phyloP scores from a whole-genome alignment of 2,329 filamentous ascomycete genomes.

The Colletotrichum sansevieriae region DNA sequence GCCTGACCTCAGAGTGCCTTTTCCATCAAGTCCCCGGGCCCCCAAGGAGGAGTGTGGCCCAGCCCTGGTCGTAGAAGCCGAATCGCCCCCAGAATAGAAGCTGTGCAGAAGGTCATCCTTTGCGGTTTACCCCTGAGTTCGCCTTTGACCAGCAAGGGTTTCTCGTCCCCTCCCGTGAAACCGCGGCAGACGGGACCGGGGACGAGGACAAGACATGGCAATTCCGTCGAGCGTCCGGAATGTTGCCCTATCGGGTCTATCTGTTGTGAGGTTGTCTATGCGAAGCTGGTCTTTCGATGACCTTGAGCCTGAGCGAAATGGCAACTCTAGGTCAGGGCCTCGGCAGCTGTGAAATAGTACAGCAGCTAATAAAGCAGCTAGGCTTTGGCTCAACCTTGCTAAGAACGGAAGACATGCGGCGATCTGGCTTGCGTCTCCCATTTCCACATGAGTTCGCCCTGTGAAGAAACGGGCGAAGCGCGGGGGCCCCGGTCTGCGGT shows the following conservation, averaged over 20 bases:
- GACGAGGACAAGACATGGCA: slow-evolving; percentile 26
- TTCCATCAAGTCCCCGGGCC: background rate
- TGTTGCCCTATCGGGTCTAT: slow-evolving; percentile 8
- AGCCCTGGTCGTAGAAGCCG: slow-evolving; percentile 20
- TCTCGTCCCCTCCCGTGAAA: slow-evolving; percentile 34
- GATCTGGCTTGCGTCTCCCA: slow-evolving; percentile 26
- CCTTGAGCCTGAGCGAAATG: slow-evolving; percentile 3
- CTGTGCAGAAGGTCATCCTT: slow-evolving; percentile 13
- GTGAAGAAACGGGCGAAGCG: slow-evolving; percentile 30
- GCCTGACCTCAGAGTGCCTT: background rate
- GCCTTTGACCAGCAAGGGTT: slow-evolving; percentile 14
- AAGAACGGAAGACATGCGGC: slow-evolving; percentile 16
- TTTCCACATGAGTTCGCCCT: slow-evolving; percentile 32
- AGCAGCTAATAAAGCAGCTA: slow-evolving; percentile 4
- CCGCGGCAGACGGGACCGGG: slow-evolving; percentile 27
- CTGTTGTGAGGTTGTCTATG: slow-evolving; percentile 10
- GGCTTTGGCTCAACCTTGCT: background rate
- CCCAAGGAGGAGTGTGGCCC: background rate
- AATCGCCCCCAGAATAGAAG: slow-evolving; percentile 34
- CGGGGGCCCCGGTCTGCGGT: slow-evolving; percentile 9
- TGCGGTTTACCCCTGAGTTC: slow-evolving; percentile 19
- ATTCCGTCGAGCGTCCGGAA: slow-evolving; percentile 20
- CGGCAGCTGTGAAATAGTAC: background rate
- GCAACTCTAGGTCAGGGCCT: background rate
- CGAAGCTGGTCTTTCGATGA: slow-evolving; percentile 1